Conservation (phyloP, 2,329 filamentous ascomycete species). For the Colletotrichum echinochloae region DNA sequence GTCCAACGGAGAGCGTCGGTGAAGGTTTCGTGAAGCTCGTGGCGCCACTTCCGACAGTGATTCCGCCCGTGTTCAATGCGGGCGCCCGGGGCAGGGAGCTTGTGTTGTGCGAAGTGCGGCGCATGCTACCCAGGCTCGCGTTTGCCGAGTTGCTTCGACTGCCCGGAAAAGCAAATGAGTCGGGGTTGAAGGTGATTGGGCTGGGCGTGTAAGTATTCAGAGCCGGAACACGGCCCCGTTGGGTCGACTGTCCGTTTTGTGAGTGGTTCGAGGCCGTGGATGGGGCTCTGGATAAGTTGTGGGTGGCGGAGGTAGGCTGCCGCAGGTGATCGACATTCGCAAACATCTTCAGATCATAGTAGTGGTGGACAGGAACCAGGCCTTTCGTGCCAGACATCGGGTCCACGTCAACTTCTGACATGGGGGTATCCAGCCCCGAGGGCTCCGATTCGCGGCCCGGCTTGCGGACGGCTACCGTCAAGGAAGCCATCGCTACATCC, state of each 20-base stretch:
- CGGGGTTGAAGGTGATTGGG: slow-evolving; percentile 51
- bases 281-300: slow-evolving; percentile 45
- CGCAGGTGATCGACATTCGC: slow-evolving; percentile 81
- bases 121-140: slow-evolving; percentile 52
- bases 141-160: slow-evolving; percentile 61
- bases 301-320: slow-evolving; percentile 52
- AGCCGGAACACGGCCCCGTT: slow-evolving; percentile 54
- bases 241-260: slow-evolving; percentile 44
- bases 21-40: slow-evolving; percentile 49
- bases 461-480: slow-evolving; percentile 86
- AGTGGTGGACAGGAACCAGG: slow-evolving; percentile 64
- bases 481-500: slow-evolving; percentile 88
- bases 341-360: slow-evolving; percentile 81
- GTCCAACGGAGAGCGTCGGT: slow-evolving; percentile 58
- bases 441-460: slow-evolving; percentile 52
- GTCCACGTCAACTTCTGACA: slow-evolving; percentile 42
- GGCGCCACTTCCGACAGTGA: slow-evolving; percentile 56
- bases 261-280: slow-evolving; percentile 52
- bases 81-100: slow-evolving; percentile 44
- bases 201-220: slow-evolving; percentile 26
- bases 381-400: slow-evolving; percentile 42
- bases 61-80: slow-evolving; percentile 49
- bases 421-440: slow-evolving; percentile 42
- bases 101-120: slow-evolving; percentile 46
- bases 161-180: slow-evolving; percentile 53